Percentiles rank a stretch among this genome's conserved stretches.
Conservation (phyloP, 2,329 filamentous ascomycete species). For the Claviceps spartinae region DNA sequence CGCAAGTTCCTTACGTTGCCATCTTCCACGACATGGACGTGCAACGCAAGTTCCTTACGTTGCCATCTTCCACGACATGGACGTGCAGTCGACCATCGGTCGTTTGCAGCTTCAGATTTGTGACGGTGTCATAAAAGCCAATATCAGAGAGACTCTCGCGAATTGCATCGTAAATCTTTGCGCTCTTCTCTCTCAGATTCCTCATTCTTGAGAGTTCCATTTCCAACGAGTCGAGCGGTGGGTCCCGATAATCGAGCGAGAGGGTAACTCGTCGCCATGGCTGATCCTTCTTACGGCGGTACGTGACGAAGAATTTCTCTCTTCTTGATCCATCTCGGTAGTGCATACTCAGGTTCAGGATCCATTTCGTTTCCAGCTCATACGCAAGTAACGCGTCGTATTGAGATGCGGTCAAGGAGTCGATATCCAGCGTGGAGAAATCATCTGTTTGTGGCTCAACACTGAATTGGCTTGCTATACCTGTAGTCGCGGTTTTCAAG, state of each 20-base stretch:
- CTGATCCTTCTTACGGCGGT: constrained; percentile 65
- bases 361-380: constrained; percentile 83
- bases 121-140: constrained; percentile 90
- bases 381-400: constrained; percentile 56
- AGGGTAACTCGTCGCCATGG: constrained; percentile 82
- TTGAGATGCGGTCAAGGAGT: constrained; percentile 36
- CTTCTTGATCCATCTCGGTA: constrained; percentile 85
- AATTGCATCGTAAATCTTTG: constrained; percentile 87
- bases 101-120: constrained; percentile 88
- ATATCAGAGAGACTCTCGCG: constrained; percentile 86
- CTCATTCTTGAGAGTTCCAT: constrained; percentile 63
- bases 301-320: constrained; percentile 98
- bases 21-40: too few species aligned
- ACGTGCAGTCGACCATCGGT: constrained; percentile 79
- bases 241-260: constrained; percentile 80
- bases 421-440: constrained; percentile 26
- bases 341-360: constrained; percentile 95
- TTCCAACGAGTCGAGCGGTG: constrained; percentile 71
- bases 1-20: too few species aligned
- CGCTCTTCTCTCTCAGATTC: constrained; percentile 83
- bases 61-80: constrained; percentile 93
- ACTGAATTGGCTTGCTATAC: constrained; percentile 1
- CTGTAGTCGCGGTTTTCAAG: not conserved
- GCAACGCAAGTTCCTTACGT: constrained; percentile 34
- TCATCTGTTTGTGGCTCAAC: constrained; percentile 16